phyloP scores from a whole-genome alignment of 352 stramenopile genomes.

The Phytophthora palmivora region DNA sequence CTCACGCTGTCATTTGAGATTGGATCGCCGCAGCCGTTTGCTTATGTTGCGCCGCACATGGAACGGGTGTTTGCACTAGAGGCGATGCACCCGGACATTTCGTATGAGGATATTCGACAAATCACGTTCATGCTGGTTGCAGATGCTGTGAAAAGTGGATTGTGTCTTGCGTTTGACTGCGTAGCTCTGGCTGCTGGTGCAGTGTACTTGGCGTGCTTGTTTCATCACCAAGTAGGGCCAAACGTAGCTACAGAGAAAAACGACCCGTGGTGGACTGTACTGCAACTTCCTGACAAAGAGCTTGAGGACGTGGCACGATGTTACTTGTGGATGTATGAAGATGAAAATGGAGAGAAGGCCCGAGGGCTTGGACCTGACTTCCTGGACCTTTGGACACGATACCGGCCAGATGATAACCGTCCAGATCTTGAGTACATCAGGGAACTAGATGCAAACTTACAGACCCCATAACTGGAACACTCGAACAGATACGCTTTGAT shows the following conservation, averaged over 20 bases:
- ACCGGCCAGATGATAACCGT: slow-evolving; percentile 58
- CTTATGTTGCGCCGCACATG: slow-evolving; percentile 63
- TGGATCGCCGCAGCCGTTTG: slow-evolving; percentile 68
- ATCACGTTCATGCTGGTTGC: slow-evolving; percentile 64
- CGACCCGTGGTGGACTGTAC: slow-evolving; percentile 75
- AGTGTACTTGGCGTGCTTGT: slow-evolving; percentile 78
- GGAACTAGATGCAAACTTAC: slow-evolving; percentile 59
- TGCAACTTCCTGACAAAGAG: slow-evolving; percentile 52
- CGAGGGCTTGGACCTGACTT: slow-evolving; percentile 53
- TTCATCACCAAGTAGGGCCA: slow-evolving; percentile 52
- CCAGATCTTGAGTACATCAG: slow-evolving; percentile 73
- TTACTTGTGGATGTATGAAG: slow-evolving; percentile 77
- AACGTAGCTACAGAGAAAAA: slow-evolving; percentile 74
- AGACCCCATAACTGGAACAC: slow-evolving; percentile 28
- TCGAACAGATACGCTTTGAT: slow-evolving; percentile 4
- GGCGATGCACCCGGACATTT: slow-evolving; percentile 58
- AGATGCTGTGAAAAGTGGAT: slow-evolving; percentile 63
- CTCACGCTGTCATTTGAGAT: slow-evolving; percentile 83
- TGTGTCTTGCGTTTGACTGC: slow-evolving; percentile 63
- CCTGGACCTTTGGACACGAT: slow-evolving; percentile 58
- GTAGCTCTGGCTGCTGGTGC: slow-evolving; percentile 62
- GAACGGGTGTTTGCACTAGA: slow-evolving; percentile 64
- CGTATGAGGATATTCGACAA: slow-evolving; percentile 54
- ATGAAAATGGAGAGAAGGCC: slow-evolving; percentile 39
- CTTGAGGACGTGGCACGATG: slow-evolving; percentile 67